Conservation (phyloP, 257 asterid genomes). For the Gentiana macrophylla region DNA sequence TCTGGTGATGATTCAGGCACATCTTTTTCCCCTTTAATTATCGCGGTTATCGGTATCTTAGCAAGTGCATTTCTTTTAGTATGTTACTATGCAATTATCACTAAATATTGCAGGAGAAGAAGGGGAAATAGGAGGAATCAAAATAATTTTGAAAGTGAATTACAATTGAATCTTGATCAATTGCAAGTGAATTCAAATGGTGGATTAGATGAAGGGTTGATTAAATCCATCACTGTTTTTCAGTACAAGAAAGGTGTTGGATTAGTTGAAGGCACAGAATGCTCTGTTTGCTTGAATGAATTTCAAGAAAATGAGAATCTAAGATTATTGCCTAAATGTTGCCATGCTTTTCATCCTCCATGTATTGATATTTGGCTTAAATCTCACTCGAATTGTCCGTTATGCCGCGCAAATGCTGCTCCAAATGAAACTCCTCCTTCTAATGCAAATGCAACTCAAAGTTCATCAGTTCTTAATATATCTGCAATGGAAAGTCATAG, state of each 20-base stretch:
- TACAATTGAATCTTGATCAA: conserved; percentile 27
- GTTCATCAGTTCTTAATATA: conserved; percentile 2
- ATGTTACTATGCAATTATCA: conserved; percentile 56
- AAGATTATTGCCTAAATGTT: conserved; percentile 75
- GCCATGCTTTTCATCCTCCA: conserved; percentile 78
- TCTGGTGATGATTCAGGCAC: conserved; percentile 27
- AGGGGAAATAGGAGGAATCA: background rate
- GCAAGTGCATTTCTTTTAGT: conserved; percentile 56
- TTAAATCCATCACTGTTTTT: conserved; percentile 46
- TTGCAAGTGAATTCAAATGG: conserved; percentile 25
- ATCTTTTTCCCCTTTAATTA: conserved; percentile 50
- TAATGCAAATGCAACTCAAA: conserved; percentile 8
- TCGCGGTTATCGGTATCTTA: conserved; percentile 58
- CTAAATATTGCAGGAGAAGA: conserved; percentile 49
- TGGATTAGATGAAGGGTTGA: conserved; percentile 58
- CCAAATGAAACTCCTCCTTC: conserved; percentile 8
- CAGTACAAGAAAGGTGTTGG: conserved; percentile 39
- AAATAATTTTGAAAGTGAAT: background rate
- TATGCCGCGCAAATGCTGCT: conserved; percentile 54
- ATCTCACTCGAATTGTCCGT: conserved; percentile 65
- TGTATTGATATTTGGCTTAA: conserved; percentile 80
- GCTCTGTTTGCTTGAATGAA: conserved; percentile 68
- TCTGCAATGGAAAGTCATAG: conserved; percentile 21
- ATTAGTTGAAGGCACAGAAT: conserved; percentile 52
- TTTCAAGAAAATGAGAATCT: conserved; percentile 54